Evolutionary conservation across 2,329 filamentous ascomycete genomes (phyloP), one percentile per base, ranked within the genome.

Genomic region (Botryosphaeria agaves): DNA sequence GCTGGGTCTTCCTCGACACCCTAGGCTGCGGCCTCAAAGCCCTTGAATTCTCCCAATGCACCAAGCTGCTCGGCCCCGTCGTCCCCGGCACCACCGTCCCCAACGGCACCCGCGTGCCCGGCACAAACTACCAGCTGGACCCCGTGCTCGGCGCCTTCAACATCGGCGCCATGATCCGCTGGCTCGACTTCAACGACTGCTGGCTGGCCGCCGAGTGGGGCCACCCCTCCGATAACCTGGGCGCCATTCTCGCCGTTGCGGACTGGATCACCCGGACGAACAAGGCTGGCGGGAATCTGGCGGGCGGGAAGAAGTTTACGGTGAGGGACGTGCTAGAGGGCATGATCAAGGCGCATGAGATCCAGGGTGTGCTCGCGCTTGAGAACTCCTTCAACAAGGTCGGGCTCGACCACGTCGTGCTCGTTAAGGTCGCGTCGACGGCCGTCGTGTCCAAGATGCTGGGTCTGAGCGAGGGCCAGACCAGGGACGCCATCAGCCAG

Each of bases 181-280:
- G 89, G 89, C 72, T 98, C 48, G 89, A 98, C 64, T 98, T 95
- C 72, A 98, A 98, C 57, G 89, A 98, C 70, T 95, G 89, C 72
- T 98, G 87, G 89, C 69, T 95, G 40, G 89, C 87, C 26, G 89
- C 89, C 33, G 89, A 98, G 64, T 98, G 89, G 89, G 89, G 89
- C 35, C 89, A 98, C 59, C 89, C 89, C 38, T 94, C 85, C 4
- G 89, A 98, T 66, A 98, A 98, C 66, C 59, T 98, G 44, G 89
- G 89, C 39, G 89, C 87, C 47, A 98, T 98, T 52, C 72, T 98
- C 38, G 83, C 87, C 28, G 85, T 94, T 31, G 83, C 89, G 36
- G 89, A 98, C 66, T 98, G 89, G 89, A 73, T 93, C 50, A 91
- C 85, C 45, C 79, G 89, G 46, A 94, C 87, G 40, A 92, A 89